Conservation (phyloP, 2,329 filamentous ascomycete genomes). For the Didymellaceae sp. region DNA sequence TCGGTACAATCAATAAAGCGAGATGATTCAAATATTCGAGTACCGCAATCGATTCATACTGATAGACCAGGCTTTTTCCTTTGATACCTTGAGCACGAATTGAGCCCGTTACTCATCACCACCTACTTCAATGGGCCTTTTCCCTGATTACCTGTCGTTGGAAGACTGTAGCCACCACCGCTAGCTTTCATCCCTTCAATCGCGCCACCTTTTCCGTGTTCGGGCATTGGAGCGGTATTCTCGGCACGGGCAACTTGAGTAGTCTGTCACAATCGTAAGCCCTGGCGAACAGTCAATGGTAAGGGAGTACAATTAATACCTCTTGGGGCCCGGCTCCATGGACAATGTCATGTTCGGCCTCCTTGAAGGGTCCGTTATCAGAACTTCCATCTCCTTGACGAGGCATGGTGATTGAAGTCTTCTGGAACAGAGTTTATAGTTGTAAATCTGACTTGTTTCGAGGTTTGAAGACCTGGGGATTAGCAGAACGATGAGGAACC, state of each 20-base stretch:
- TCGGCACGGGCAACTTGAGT: background rate
- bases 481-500: too few relatives aligned
- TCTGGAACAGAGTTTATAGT: too few relatives aligned
- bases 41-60: too few relatives aligned
- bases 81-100: background rate
- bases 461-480: too few relatives aligned
- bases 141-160: background rate
- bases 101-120: background rate
- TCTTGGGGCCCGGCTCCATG: background rate
- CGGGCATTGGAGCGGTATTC: background rate
- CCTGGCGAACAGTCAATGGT: background rate
- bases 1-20: too few relatives aligned
- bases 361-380: background rate
- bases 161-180: constrained; percentile 1
- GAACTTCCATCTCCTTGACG: constrained; percentile 3
- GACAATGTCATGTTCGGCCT: background rate
- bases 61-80: background rate
- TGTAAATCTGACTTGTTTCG: too few relatives aligned
- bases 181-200: background rate
- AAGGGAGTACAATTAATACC: background rate
- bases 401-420: background rate
- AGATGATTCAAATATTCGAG: too few relatives aligned
- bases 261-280: background rate
- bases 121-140: background rate
- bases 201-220: background rate